These are phyloP conservation scores for Penicillium longicatenatum DNA, from an alignment of 495 filamentous ascomycete genomes.

Conservation along the genomic window DNA sequence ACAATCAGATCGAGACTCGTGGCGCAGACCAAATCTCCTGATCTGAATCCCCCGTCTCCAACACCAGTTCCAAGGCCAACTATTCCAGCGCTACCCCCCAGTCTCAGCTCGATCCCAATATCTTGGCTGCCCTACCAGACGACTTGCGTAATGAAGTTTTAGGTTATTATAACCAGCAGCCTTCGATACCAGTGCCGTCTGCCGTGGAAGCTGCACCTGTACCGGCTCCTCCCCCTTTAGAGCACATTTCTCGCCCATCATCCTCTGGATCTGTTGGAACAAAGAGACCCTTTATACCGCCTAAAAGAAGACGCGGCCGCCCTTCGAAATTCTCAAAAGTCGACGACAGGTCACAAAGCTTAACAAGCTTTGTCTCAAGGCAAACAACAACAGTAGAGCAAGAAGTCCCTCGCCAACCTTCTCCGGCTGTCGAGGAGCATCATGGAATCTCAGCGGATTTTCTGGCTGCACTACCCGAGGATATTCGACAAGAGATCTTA, in stretches of 20 bases:
- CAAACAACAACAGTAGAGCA: constrained; percentile 16
- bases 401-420: constrained; percentile 17
- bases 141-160: constrained; percentile 82
- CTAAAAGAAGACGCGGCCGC: constrained; percentile 58
- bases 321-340: constrained; percentile 39
- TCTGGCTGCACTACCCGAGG: constrained; percentile 78
- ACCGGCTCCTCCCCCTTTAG: constrained; percentile 16
- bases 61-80: constrained; percentile 17
- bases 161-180: constrained; percentile 57
- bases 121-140: constrained; percentile 75
- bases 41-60: constrained; percentile 31
- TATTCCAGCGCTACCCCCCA: constrained; percentile 40
- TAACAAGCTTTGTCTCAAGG: constrained; percentile 63
- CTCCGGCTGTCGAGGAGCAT: constrained; percentile 24
- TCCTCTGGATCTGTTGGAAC: constrained; percentile 33
- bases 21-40: constrained; percentile 43
- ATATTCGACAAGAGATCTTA: constrained; percentile 76
- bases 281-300: constrained; percentile 57
- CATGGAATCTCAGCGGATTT: constrained; percentile 66
- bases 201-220: background rate
- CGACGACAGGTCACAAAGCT: constrained; percentile 52
- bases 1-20: constrained; percentile 77
- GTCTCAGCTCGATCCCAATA: constrained; percentile 71
- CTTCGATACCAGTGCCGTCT: constrained; percentile 20
- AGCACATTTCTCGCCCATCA: constrained; percentile 51